Conservation (phyloP, 2,329 filamentous ascomycete genomes). For the Cephalotrichum gorgonifer region DNA sequence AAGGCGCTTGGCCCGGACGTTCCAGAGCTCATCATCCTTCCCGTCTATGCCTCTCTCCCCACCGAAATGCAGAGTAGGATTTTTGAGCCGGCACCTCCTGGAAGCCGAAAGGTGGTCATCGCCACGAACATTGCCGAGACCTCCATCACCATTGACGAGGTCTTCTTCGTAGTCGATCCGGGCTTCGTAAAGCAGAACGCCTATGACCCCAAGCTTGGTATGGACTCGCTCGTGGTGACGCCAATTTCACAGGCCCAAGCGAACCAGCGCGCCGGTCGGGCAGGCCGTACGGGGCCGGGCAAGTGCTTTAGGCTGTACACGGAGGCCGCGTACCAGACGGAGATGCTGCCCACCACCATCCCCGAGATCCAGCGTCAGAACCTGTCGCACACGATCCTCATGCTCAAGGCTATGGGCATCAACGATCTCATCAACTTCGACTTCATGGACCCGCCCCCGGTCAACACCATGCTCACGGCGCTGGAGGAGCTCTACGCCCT, state of each 20-base stretch:
- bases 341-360: slow-evolving; percentile 93
- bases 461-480: slow-evolving; percentile 94
- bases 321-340: slow-evolving; percentile 87
- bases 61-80: slow-evolving; percentile 90
- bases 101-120: slow-evolving; percentile 87
- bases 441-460: slow-evolving; percentile 97
- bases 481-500: slow-evolving; percentile 91
- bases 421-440: slow-evolving; percentile 96
- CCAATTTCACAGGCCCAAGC: slow-evolving; percentile 96
- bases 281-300: slow-evolving; percentile 86
- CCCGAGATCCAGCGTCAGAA: slow-evolving; percentile 97
- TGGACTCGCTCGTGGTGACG: slow-evolving; percentile 92
- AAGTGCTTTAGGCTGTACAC: slow-evolving; percentile 96
- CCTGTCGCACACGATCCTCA: slow-evolving; percentile 82
- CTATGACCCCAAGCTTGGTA: slow-evolving; percentile 92
- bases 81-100: slow-evolving; percentile 83
- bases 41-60: slow-evolving; percentile 90
- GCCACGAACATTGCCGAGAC: slow-evolving; percentile 98
- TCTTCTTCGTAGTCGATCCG: slow-evolving; percentile 94
- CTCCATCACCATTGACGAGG: slow-evolving; percentile 93
- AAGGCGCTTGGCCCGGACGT: slow-evolving; percentile 85
- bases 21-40: slow-evolving; percentile 83
- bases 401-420: slow-evolving; percentile 98
- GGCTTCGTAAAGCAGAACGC: slow-evolving; percentile 97
- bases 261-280: slow-evolving; percentile 85